Evolutionary conservation across 257 asterid genomes (phyloP).

Genomic region (Mentha longifolia): DNA sequence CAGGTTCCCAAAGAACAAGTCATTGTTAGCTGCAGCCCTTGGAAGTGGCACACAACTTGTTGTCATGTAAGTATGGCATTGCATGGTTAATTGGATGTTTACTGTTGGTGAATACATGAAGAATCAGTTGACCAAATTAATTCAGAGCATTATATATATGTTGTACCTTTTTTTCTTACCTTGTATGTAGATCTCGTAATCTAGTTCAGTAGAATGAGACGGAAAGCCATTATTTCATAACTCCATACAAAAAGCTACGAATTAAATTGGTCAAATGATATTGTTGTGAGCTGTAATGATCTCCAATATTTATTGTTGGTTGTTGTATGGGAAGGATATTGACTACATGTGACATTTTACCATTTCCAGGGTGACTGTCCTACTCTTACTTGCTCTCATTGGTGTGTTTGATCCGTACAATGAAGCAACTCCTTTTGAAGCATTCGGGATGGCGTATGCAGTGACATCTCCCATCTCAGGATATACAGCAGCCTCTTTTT

Average conservation of each 20-base stretch:
- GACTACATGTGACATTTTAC: neutral
- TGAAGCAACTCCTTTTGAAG: slow-evolving; percentile 54
- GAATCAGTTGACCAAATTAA: too few relatives aligned
- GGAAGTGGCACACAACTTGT: slow-evolving; percentile 73
- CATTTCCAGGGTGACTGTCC: slow-evolving; percentile 52
- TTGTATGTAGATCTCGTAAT: too few relatives aligned
- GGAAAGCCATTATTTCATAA: too few relatives aligned
- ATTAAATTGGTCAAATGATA: too few relatives aligned
- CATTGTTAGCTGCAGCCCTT: slow-evolving; percentile 64
- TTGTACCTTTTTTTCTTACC: too few relatives aligned
- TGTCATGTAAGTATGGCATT: slow-evolving; percentile 50
- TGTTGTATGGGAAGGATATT: neutral
- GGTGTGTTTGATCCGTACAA: slow-evolving; percentile 62
- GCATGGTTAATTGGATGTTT: neutral
- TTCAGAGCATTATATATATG: too few relatives aligned
- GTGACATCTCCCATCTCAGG: slow-evolving; percentile 69
- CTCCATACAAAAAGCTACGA: too few relatives aligned
- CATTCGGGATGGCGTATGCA: slow-evolving; percentile 53
- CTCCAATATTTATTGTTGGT: neutral
- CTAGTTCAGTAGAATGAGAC: too few relatives aligned
- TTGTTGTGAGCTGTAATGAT: too few relatives aligned
- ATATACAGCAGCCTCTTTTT: slow-evolving; percentile 58
- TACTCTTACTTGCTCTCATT: slow-evolving; percentile 60
- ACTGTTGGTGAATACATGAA: too few relatives aligned
- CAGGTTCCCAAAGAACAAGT: slow-evolving; percentile 64